Base-by-base conservation (phyloP, 305 asterid genomes). In the Ilex paraguariensis region DNA sequence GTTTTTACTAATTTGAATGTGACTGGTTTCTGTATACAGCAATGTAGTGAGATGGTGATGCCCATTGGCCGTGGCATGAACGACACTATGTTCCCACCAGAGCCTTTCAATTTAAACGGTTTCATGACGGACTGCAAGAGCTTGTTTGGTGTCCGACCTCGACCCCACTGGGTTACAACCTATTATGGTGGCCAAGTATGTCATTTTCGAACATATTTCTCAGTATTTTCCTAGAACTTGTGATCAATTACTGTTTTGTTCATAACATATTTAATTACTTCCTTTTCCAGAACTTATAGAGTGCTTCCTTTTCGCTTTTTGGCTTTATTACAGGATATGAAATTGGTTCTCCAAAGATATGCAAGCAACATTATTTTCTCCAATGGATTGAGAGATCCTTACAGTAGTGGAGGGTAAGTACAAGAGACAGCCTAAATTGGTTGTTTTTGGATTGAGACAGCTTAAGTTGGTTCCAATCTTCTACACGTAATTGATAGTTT, bases 1-100 rank as follows among this genome's bases (percentile, higher is more conserved):
- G 50, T 45, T 45, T 8, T 0, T 1, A 10, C 52, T 46, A 46
- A 46, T 12, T 46, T 46, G 16, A 13, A 46, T 8, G 52, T 1
- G 52, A 46, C 3, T 46, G 52, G 52, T 13, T 10, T 7, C 10
- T 10, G 15, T 46, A 10, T 52, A 4, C 31, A 52, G 56, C 12
- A 10, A 7, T 52, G 56, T 52, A 52, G 56, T 52, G 56, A 52
- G n/a, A 52, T 52, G 56, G 30, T 52, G 21, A 52, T 52, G 31
- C 56, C 56, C 10, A 52, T 52, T 17, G 56, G 56, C 3, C 56
- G 32, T 14, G 56, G 56, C 7, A 16, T 0, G 5, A 52, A 52
- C n/a, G 32, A 52, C 11, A 52, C 56, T 3, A 52, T 52, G 56
- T 49, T 49, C 53, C 53, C 11, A 49, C 53, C 53, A n/a, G 53